Evolutionary conservation across 352 stramenopile genomes (phyloP).

Genomic region (Globisporangium iwayamae): DNA sequence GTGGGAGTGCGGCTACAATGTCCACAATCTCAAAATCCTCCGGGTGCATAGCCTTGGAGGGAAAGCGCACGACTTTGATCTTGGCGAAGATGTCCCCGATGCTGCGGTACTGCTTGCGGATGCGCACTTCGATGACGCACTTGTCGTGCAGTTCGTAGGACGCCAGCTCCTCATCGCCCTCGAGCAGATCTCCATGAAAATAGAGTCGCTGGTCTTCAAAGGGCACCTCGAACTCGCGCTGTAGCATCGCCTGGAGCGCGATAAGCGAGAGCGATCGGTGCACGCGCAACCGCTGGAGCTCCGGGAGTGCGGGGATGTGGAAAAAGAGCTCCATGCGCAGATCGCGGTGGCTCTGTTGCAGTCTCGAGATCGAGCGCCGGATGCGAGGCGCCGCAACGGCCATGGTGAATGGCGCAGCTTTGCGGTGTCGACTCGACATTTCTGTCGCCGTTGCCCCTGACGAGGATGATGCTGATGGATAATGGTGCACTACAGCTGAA

Average conservation of each 20-base stretch:
- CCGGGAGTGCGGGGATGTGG: constrained; percentile 26
- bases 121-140: constrained; percentile 44
- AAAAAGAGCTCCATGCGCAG: constrained; percentile 53
- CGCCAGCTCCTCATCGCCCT: constrained; percentile 56
- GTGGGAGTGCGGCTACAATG: constrained; percentile 50
- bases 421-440: neutral
- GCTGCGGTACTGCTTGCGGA: constrained; percentile 42
- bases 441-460: neutral
- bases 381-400: neutral
- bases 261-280: constrained; percentile 48
- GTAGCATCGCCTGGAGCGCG: constrained; percentile 45
- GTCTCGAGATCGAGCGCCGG: constrained; percentile 20
- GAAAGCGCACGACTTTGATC: constrained; percentile 54
- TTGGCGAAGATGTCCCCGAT: constrained; percentile 67
- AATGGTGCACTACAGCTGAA: neutral
- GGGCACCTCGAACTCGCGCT: constrained; percentile 49
- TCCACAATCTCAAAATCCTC: constrained; percentile 66
- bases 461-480: neutral
- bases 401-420: neutral
- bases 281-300: constrained; percentile 36
- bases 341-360: constrained; percentile 20
- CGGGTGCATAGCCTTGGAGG: constrained; percentile 12
- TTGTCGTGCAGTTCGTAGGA: constrained; percentile 54
- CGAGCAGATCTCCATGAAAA: constrained; percentile 49
- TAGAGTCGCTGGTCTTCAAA: constrained; percentile 67